These are phyloP conservation scores for Debaryomycetaceae sp. DNA, from an alignment of 1,139 yeast genomes.

Conservation along the genomic window DNA sequence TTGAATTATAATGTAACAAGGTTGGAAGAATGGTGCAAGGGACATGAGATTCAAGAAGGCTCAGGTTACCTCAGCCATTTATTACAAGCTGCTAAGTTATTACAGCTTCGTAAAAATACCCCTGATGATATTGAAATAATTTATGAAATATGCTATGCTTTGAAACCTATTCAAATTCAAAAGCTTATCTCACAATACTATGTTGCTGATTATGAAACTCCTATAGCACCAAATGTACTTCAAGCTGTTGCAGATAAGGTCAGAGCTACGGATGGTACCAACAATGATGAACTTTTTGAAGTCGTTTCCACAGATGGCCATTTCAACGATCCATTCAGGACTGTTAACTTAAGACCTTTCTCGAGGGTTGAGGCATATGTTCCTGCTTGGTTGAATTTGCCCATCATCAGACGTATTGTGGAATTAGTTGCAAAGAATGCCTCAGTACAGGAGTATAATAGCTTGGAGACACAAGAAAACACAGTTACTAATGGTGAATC, in stretches of 20 bases:
- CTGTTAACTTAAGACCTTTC: slow-evolving; percentile 80
- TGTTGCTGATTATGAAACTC: slow-evolving; percentile 94
- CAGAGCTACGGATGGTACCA: slow-evolving; percentile 55
- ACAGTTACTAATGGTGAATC: slow-evolving; percentile 4
- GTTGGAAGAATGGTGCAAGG: slow-evolving; percentile 97
- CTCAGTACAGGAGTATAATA: slow-evolving; percentile 36
- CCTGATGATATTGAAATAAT: slow-evolving; percentile 89
- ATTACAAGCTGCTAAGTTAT: slow-evolving; percentile 88
- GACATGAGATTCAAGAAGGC: slow-evolving; percentile 89
- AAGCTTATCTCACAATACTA: slow-evolving; percentile 85
- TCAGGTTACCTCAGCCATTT: slow-evolving; percentile 84
- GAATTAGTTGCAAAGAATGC: slow-evolving; percentile 88
- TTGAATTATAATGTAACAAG: slow-evolving; percentile 95
- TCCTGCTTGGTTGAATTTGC: slow-evolving; percentile 91
- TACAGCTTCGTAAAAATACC: slow-evolving; percentile 88
- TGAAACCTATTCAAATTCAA: slow-evolving; percentile 93
- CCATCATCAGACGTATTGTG: slow-evolving; percentile 81
- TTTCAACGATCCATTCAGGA: slow-evolving; percentile 83
- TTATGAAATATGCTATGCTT: slow-evolving; percentile 91
- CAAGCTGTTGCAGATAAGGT: slow-evolving; percentile 84
- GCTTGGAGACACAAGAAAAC: slow-evolving; percentile 11
- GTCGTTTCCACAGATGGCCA: slow-evolving; percentile 76
- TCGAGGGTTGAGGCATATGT: slow-evolving; percentile 92
- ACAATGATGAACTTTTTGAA: slow-evolving; percentile 66
- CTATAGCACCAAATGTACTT: slow-evolving; percentile 80